Evolutionary conservation across 768 basidiomycete genomes (phyloP), one percentile per base, ranked within the genome.

Genomic region (Mycena maculata): DNA sequence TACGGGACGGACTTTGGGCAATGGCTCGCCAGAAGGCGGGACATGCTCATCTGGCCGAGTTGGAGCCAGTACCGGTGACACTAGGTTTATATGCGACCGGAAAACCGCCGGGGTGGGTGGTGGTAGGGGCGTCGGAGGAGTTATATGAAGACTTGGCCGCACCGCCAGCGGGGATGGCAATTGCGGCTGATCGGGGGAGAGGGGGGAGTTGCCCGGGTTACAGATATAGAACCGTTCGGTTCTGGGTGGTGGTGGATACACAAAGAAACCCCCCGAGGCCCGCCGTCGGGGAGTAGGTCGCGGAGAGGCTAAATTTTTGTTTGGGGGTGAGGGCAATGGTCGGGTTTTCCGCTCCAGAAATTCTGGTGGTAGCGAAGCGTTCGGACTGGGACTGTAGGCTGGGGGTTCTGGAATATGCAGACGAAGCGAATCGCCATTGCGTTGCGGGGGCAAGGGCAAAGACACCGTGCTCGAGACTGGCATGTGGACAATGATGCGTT

Each of bases 201-300:
- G 57, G 10, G 66, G 66, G 20, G 60, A 63, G 47, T 62, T 55
- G 30, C 49, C 36, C 20, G 54, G 66, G 42, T 68, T 68, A 23
- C 47, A 56, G 33, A 68, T 41, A 38, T 30, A 49, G 18, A 62
- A 58, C 39, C 9, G 16, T 20, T 22, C 27, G 30, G 53, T 49
- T n/a, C 25, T 56, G 33, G 45, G 28, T 0, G 57, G 58, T 28
- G 25, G 42, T 23, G 49, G 16, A 22, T 53, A 2, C 18, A 52
- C 58, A 20, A 68, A 50, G 10, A 2, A 28, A 31, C 66, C 60
- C 1, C 66, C 66, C 25, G 66, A 68, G 11, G 49, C 60, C 25
- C 65, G 65, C 25, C 66, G 60, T 45, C 60, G 61, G 3, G 36
- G 61, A 33, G 20, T 7, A 22, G 18, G 42, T 20, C 60, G 60